Base-by-base conservation (phyloP, 768 basidiomycete species). In the Suillus cothurnatus region DNA sequence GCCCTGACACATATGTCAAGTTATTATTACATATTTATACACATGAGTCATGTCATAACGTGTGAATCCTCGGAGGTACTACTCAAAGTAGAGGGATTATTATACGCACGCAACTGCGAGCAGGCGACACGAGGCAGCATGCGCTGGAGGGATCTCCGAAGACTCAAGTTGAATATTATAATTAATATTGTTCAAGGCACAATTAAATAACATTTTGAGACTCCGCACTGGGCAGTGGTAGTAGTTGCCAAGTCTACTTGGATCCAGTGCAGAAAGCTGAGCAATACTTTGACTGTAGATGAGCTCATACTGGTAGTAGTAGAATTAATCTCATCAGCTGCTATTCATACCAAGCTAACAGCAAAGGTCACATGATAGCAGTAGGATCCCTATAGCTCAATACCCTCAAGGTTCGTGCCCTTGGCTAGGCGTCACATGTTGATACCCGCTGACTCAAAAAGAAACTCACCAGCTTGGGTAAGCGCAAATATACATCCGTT, bases 371-470 rank as follows among this genome's bases (percentile, higher is more conserved):
- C 28, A 4, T 52, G 50, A 26, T 49, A 14, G 49, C 49, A 49
- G 32, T 34, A 34, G 31, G 17, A 58, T 8, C 21, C 36, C 74
- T 78, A 94, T 23, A 94, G 83, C 75, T 93, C 92, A 64, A 94
- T 93, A 12, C 88, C 91, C 76, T 95, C 93, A 64, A 93, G 72
- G 75, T 92, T 94, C 11, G 92, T 95, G 39, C 93, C 93, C 93
- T 94, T 68, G 12, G 19, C 61, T 17, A 28, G 41, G 26, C 21
- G 64, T 23, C 66, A 67, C 52, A 58, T 14, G 21, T 38, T 31
- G 26, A 61, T n/a, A 28, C n/a, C 32, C 6, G 23, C 36, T 36
- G 34, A 49, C 15, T 6, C 6, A 14, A 34, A 41, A 5, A n/a
- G 36, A 41, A 50, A 76, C 86, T 76, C 67, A 93, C 92, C 73